These are phyloP conservation scores for Grifola frondosa DNA, from an alignment of 1,284 basidiomycete species.

Conservation along the genomic window DNA sequence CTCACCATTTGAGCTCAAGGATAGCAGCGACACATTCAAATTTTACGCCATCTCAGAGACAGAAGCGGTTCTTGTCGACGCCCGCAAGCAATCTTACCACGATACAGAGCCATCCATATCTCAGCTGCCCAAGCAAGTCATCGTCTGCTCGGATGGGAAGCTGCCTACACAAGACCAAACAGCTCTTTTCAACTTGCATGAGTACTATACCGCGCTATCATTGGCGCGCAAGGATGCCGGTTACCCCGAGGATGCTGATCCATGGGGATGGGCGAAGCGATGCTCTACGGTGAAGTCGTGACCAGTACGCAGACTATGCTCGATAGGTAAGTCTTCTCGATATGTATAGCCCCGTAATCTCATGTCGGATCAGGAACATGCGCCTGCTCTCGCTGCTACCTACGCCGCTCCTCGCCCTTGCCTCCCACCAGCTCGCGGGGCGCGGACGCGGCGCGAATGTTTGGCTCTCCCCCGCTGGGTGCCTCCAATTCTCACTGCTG, in stretches of 20 bases:
- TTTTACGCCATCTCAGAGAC: slow-evolving; percentile 47
- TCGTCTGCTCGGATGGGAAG: slow-evolving; percentile 29
- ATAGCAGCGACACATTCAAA: slow-evolving; percentile 65
- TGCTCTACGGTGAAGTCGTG: slow-evolving; percentile 88
- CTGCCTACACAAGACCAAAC: slow-evolving; percentile 46
- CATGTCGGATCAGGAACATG: slow-evolving; percentile 62
- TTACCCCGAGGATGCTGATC: slow-evolving; percentile 12
- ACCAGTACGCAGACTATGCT: slow-evolving; percentile 96
- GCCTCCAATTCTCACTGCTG: slow-evolving; percentile 84
- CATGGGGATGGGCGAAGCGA: slow-evolving; percentile 71
- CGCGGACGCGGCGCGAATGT: slow-evolving; percentile 87
- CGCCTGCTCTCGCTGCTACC: slow-evolving; percentile 71
- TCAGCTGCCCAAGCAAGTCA: slow-evolving; percentile 51
- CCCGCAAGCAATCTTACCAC: slow-evolving; percentile 22
- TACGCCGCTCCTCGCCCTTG: slow-evolving; percentile 77
- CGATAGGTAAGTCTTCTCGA: slow-evolving; percentile 66
- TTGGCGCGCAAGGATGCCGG: slow-evolving; percentile 16
- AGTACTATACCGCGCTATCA: slow-evolving; percentile 44
- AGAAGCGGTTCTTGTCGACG: slow-evolving; percentile 34
- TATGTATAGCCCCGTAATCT: slow-evolving; percentile 3
- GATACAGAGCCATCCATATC: slow-evolving; percentile 26
- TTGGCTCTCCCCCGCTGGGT: slow-evolving; percentile 93
- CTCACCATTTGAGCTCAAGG: slow-evolving; percentile 44
- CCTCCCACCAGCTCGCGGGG: slow-evolving; percentile 85
- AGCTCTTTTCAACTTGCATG: slow-evolving; percentile 54